Conservation (phyloP, 768 basidiomycete species). For the Tricholoma sp. region DNA sequence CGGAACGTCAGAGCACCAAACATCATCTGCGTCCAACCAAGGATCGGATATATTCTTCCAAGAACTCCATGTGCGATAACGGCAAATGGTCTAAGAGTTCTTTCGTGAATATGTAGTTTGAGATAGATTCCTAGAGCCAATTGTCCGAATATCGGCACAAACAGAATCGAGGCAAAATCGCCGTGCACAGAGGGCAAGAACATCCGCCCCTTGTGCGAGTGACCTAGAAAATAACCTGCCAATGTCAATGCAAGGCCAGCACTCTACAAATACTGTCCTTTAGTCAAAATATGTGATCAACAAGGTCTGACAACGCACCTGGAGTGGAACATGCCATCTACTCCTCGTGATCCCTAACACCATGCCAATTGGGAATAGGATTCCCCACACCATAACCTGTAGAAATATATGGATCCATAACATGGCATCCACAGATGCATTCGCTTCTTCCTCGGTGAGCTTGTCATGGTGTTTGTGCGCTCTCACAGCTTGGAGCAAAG, state of each 20-base stretch:
- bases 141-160: conserved; percentile 64
- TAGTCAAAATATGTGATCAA: background rate
- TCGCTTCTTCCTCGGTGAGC: conserved; percentile 56
- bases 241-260: conserved; percentile 65
- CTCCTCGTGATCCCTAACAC: conserved; percentile 72
- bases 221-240: conserved; percentile 77
- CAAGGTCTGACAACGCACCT: conserved; percentile 38
- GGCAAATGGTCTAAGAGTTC: conserved; percentile 63
- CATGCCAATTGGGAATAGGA: conserved; percentile 84
- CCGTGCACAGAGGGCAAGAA: conserved; percentile 78
- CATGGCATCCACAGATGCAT: conserved; percentile 67
- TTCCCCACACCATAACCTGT: conserved; percentile 77
- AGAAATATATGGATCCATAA: conserved; percentile 82
- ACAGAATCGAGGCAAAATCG: conserved; percentile 56
- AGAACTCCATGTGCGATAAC: conserved; percentile 71
- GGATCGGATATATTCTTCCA: conserved; percentile 77
- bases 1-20: conserved; percentile 74
- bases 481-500: conserved; percentile 15
- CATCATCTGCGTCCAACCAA: conserved; percentile 88
- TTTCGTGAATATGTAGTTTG: conserved; percentile 86
- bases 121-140: conserved; percentile 79
- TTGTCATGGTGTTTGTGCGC: conserved; percentile 65
- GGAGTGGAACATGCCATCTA: conserved; percentile 87
- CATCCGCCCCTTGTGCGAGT: conserved; percentile 75
- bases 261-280: conserved; percentile 34